Conservation (phyloP, 2,329 filamentous ascomycete genomes). For the Phialophora verrucosa region DNA sequence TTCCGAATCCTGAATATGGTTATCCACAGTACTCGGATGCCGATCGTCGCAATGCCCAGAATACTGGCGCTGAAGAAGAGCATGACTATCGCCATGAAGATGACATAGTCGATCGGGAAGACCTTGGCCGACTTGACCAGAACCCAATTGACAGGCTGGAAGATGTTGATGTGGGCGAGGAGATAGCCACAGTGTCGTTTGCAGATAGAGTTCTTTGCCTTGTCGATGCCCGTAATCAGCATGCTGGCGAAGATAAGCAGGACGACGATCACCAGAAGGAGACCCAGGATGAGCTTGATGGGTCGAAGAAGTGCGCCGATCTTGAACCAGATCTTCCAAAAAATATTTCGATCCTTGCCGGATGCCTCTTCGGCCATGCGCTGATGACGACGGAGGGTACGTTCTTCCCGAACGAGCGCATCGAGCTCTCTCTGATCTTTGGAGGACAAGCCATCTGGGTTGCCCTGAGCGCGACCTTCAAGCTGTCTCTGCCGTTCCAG, state of each 20-base stretch:
- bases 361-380: conserved; percentile 81
- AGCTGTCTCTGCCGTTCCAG: conserved; percentile 90
- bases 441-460: conserved; percentile 73
- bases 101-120: conserved; percentile 89
- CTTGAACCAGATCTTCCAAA: conserved; percentile 79
- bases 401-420: conserved; percentile 83
- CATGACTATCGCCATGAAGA: conserved; percentile 83
- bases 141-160: conserved; percentile 93
- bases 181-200: conserved; percentile 91
- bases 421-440: conserved; percentile 92
- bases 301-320: conserved; percentile 82
- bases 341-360: conserved; percentile 62
- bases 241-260: conserved; percentile 86
- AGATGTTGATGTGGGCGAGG: conserved; percentile 83
- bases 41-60: conserved; percentile 81
- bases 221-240: conserved; percentile 94
- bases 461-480: conserved; percentile 80
- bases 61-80: conserved; percentile 90
- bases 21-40: conserved; percentile 96
- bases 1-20: conserved; percentile 89
- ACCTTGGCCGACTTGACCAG: conserved; percentile 79
- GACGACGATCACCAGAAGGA: conserved; percentile 75
- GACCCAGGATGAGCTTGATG: conserved; percentile 82
- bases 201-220: conserved; percentile 93
- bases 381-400: conserved; percentile 87